Evolutionary conservation across 805 yeast genomes (phyloP), one percentile per base, ranked within the genome.

Genomic region (Maudiozyma serrabonitensis): DNA sequence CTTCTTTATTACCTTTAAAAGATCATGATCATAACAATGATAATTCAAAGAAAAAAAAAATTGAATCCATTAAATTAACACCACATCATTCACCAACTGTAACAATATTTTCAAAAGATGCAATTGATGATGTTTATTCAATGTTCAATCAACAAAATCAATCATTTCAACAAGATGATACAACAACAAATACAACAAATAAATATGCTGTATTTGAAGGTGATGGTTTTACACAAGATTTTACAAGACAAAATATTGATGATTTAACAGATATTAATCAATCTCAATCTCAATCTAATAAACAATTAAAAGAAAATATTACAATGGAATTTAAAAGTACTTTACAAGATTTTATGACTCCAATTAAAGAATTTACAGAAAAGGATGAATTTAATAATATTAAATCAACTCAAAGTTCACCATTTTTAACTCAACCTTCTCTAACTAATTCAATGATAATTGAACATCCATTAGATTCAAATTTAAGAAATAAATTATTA

Each of bases 61-160:
- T 5, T 9, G 42, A 18, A 7, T n/a, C 40, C 5, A 8, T 37
- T 21, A 4, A 4, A 4, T n/a, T 18, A 13, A n/a, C 37, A 6
- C 46, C 43, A 43, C 69, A 72, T 13, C 69, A 72, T 13, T 84
- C 95, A 0, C 95, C 95, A 0, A 88, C 96, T 0, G 75, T 84
- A 54, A 89, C 96, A 0, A 68, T 82, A 59, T 83, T 76, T 60
- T 84, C 95, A 0, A 79, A 80, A 46, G 79, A 81, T 57, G 91
- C 95, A 2, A 76, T 80, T 50, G 77, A 79, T 48, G 96, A 87
- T 56, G 82, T 88, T 0, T 70, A 76, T 53, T 75, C 78, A 15
- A 85, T 88, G 88, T 85, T 87, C 62, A 86, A 83, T 58, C 79
- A 75, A 46, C 51, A 58, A 40, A 51, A 57, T 39, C 49, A 59